These are phyloP conservation scores for Coix lacrymajobi DNA, from an alignment of 176 grass and related monocot genomes.

Conservation along the genomic window DNA sequence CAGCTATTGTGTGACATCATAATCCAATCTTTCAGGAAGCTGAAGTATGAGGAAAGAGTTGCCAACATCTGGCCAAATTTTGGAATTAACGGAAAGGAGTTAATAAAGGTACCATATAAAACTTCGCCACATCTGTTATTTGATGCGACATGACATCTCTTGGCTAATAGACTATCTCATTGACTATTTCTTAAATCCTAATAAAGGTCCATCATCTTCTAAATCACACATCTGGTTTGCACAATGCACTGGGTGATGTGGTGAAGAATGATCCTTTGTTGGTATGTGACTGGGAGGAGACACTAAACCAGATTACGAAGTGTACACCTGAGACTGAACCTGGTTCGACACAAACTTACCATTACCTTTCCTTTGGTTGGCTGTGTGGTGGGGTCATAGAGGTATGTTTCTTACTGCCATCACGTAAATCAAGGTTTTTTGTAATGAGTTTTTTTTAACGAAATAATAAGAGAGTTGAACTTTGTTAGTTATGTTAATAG, in stretches of 20 bases:
- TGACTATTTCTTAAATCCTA: slow-evolving; percentile 19
- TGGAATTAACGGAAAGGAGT: slow-evolving; percentile 57
- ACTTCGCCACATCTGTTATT: neutral
- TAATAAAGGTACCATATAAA: slow-evolving; percentile 63
- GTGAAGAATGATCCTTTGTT: slow-evolving; percentile 58
- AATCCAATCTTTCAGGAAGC: slow-evolving; percentile 54
- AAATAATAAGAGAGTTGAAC: neutral
- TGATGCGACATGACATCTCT: neutral
- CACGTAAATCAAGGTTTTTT: neutral
- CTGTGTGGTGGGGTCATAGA: slow-evolving; percentile 94
- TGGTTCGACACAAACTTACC: slow-evolving; percentile 80
- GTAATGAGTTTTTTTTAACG: neutral
- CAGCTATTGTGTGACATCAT: slow-evolving; percentile 20
- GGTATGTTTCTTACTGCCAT: slow-evolving; percentile 38
- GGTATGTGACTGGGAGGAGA: slow-evolving; percentile 88
- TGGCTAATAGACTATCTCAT: slow-evolving; percentile 1
- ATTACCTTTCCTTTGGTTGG: slow-evolving; percentile 98
- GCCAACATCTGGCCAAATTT: slow-evolving; percentile 94
- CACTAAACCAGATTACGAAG: slow-evolving; percentile 44
- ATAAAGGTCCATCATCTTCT: slow-evolving; percentile 86
- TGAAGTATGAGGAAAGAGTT: slow-evolving; percentile 82
- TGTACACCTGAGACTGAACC: slow-evolving; percentile 74
- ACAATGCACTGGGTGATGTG: slow-evolving; percentile 74
- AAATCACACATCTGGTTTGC: slow-evolving; percentile 91
- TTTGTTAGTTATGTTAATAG: slow-evolving; percentile 4